A percentile compares a stretch with the other conserved stretches of the same genome.
phyloP scores from a whole-genome alignment of 164 flowering plant genomes.

The Litsea cubeba region DNA sequence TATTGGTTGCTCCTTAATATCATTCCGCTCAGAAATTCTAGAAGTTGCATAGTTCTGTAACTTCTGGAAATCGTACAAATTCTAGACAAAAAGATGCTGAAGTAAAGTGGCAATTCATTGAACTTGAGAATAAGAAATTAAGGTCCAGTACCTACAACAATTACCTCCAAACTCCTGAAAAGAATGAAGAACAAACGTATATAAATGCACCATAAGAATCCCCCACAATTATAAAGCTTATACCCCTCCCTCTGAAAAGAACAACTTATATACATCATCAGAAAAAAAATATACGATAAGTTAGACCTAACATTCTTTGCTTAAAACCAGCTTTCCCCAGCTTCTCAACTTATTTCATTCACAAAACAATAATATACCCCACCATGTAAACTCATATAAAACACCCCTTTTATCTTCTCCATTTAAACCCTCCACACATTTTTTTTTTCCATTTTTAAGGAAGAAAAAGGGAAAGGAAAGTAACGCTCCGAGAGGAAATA shows the following conservation, averaged over 20 bases:
- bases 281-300: neutral
- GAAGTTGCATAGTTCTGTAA: neutral
- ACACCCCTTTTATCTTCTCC: conserved; percentile 9
- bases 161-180: neutral
- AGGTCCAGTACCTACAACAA: neutral
- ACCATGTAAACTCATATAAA: conserved; percentile 14
- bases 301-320: conserved; percentile 29
- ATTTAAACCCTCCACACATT: conserved; percentile 17
- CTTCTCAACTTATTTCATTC: conserved; percentile 30
- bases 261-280: neutral
- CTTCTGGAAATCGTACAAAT: neutral
- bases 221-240: neutral
- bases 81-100: neutral
- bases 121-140: neutral
- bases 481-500: neutral
- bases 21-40: neutral
- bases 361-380: conserved; percentile 23
- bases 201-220: neutral
- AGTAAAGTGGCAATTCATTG: neutral
- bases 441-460: neutral
- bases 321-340: conserved; percentile 17
- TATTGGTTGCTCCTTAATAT: too few species aligned
- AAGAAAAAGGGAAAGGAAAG: conserved; percentile 11
- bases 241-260: neutral
- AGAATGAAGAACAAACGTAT: neutral